Evolutionary conservation across 352 stramenopile species (phyloP), one percentile per base, ranked within the genome.

Genomic region (Phytophthora uliginosa): DNA sequence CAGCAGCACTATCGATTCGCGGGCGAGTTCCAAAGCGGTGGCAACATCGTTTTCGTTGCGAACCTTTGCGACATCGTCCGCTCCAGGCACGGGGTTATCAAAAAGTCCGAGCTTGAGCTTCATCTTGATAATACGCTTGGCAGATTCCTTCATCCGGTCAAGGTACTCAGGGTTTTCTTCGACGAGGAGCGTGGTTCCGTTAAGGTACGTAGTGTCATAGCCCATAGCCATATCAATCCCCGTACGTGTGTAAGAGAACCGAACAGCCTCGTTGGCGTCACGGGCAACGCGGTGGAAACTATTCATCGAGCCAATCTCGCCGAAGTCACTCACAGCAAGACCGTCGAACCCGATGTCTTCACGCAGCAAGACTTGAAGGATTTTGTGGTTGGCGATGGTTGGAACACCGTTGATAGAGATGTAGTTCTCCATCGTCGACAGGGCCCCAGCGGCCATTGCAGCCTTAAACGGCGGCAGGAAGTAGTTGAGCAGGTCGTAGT

Each of bases 11-110:
- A 26, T 52, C 0, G 45, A 52, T 13, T 52, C 45, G 5, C 45
- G 45, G 9, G 45, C 45, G n/a, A 52, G n/a, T n/a, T 52, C n/a
- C 8, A 52, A 8, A 17, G 45, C n/a, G 4, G n/a, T 26, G 0
- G n/a, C 45, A 26, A 52, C n/a, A 26, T 52, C n/a, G n/a, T 52
- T n/a, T 7, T 52, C 45, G 7, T 52, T 26, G 45, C 17, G 17
- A 15, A 20, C 45, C 45, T 52, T 74, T 17, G 9, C 51, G 3
- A 86, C 59, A 3, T 82, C 40, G 1, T 89, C 68, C 9, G 58
- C 45, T 7, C 45, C 45, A 13, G 45, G 45, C 7, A 52, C 4
- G 9, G 45, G n/a, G 45, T 24, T 52, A n/a, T 52, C 45, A n/a
- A 20, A 52, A 7, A 52, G 20, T 6, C 45, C 45, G n/a, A 52